phyloP scores from a whole-genome alignment of 1,284 basidiomycete genomes.

The Rhodotorula sp. region DNA sequence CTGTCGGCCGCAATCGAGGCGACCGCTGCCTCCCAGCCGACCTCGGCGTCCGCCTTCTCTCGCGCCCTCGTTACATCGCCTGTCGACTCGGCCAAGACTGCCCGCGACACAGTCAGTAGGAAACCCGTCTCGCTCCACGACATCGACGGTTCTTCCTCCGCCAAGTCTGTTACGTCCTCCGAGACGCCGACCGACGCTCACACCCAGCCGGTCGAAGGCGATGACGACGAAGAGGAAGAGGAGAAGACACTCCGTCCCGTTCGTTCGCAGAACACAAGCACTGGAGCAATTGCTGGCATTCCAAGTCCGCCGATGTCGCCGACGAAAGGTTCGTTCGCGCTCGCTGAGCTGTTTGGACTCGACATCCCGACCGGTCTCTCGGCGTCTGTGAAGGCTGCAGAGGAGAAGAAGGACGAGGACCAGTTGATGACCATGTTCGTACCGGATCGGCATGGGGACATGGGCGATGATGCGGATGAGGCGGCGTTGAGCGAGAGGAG shows the following conservation, averaged over 20 bases:
- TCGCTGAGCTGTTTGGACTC: constrained; percentile 28
- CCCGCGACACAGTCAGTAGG: not conserved
- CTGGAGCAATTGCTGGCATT: constrained; percentile 2
- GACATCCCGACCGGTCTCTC: constrained; percentile 11
- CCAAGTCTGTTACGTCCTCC: no score
- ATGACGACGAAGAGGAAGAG: constrained; percentile 1
- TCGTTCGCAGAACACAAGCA: constrained; percentile 1
- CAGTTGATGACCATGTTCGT: constrained; percentile 19
- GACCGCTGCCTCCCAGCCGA: no score
- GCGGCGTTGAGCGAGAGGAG: not conserved
- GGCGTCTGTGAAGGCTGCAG: not conserved
- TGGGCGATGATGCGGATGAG: not conserved
- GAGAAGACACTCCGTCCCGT: constrained; percentile 21
- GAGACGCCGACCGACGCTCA: not conserved
- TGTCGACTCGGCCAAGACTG: no score
- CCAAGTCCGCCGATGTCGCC: not conserved
- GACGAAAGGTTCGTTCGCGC: constrained; percentile 6
- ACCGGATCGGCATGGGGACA: constrained; percentile 1
- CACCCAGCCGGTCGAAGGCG: not conserved
- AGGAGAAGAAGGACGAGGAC: constrained; percentile 1
- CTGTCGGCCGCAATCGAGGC: no score
- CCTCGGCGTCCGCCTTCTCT: no score
- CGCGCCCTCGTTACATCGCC: no score
- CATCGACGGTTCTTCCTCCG: not conserved
- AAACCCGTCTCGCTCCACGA: constrained; percentile 9